These are phyloP conservation scores for Bipolaris sorokiniana DNA, from an alignment of 2,329 filamentous ascomycete genomes.

Conservation along the genomic window DNA sequence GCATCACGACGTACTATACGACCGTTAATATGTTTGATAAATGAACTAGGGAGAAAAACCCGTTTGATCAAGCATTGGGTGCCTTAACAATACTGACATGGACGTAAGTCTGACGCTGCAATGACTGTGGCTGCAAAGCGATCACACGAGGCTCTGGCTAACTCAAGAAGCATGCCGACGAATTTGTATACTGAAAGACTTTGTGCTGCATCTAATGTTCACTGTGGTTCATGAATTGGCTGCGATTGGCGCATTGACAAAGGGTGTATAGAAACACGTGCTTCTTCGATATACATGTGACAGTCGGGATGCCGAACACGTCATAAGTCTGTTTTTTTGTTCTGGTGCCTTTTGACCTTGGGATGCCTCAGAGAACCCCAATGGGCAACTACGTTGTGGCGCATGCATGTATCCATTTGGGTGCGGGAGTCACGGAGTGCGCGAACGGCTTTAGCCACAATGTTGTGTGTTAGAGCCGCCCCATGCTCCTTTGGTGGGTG, in stretches of 20 bases:
- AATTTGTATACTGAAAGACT: not conserved
- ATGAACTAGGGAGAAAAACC: not conserved
- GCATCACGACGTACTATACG: not conserved
- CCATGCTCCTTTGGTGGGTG: not conserved
- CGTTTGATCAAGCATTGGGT: not conserved
- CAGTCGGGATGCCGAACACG: not conserved
- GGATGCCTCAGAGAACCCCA: not conserved
- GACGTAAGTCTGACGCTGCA: not conserved
- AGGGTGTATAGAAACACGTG: not conserved
- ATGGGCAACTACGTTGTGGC: not conserved
- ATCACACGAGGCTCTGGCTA: not conserved
- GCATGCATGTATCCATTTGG: not conserved
- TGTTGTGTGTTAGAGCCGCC: conserved; percentile 7
- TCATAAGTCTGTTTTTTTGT: not conserved
- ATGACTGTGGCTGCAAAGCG: not conserved
- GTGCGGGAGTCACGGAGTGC: not conserved
- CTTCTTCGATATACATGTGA: not conserved
- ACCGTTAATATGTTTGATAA: not conserved
- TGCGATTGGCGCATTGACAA: not conserved
- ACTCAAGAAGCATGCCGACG: not conserved
- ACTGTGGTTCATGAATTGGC: not conserved
- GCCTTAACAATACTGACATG: not conserved
- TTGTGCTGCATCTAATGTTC: not conserved
- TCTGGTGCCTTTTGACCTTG: not conserved
- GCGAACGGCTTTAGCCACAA: conserved; percentile 6